Conservation (phyloP, 2,329 filamentous ascomycete species). For the Magnaporthiopsis rhizophila region DNA sequence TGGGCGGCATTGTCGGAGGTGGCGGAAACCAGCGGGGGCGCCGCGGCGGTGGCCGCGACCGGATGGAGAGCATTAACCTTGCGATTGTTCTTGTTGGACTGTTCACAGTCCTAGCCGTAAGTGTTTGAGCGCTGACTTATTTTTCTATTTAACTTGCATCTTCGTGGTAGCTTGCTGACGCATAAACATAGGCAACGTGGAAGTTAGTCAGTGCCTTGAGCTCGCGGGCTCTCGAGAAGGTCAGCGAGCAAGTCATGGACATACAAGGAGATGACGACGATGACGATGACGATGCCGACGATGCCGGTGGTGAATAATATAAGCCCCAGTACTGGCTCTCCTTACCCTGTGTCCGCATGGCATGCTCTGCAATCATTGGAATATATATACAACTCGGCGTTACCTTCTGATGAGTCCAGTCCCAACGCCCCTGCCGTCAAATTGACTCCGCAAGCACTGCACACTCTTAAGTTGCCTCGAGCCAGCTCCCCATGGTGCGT, state of each 20-base stretch:
- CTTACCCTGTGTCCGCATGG: conserved; percentile 12
- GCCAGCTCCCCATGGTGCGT: conserved; percentile 68
- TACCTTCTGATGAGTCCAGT: neutral
- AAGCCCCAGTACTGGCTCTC: neutral
- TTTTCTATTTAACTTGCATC: conserved; percentile 9
- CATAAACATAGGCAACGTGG: conserved; percentile 59
- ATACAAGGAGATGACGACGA: conserved; percentile 59
- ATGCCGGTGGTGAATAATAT: conserved; percentile 12
- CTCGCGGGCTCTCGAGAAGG: conserved; percentile 63
- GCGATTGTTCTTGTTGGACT: conserved; percentile 73
- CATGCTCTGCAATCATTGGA: conserved; percentile 19
- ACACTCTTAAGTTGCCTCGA: conserved; percentile 97
- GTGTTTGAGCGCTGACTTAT: conserved; percentile 23
- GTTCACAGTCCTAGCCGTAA: conserved; percentile 67
- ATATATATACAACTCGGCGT: conserved; percentile 13
- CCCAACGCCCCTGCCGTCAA: neutral
- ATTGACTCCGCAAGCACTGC: conserved; percentile 37
- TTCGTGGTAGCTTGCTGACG: conserved; percentile 13
- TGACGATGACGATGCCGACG: conserved; percentile 35
- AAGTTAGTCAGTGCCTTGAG: conserved; percentile 71
- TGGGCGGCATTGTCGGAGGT: conserved; percentile 44
- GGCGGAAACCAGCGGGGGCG: conserved; percentile 40
- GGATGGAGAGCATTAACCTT: conserved; percentile 73
- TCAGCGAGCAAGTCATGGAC: conserved; percentile 75
- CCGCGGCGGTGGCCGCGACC: conserved; percentile 62